Evolutionary conservation across 805 yeast species (phyloP), one percentile per base, ranked within the genome.

Genomic region (Metschnikowia hibisci): DNA sequence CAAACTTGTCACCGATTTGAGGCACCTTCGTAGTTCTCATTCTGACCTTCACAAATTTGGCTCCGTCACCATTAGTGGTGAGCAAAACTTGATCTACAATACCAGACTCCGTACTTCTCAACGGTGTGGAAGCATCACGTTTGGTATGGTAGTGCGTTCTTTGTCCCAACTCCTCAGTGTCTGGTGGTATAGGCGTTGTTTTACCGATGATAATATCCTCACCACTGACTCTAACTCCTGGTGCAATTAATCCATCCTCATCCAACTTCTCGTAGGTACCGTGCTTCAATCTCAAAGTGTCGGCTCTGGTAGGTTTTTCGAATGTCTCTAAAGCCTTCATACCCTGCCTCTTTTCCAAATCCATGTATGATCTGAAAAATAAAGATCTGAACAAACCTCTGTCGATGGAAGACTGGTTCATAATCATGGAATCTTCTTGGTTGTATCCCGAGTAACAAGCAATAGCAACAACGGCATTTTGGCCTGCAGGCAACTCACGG

Each of bases 371-470:
- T 66, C 99, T 79, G 76, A 90, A 93, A 71, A 91, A 93, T 61
- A 93, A 75, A 9, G 97, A 89, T 69, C 99, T 77, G 76, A 93
- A 93, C 57, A 93, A 73, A 44, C 99, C 99, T 60, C 98, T 77
- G 67, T 93, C 99, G 62, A 93, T 93, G 29, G 96, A 87, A 9
- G 96, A 84, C 73, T 93, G 99, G 66, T 93, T 93, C 99, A 93
- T 93, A 73, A 93, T 93, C 93, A 93, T 88, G 32, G 99, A 93
- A 84, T 93, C 99, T 84, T 93, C 99, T 76, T 93, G 99, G 68
- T 93, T 93, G 69, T 93, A 93, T 61, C 99, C 99, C 32, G 96
- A 87, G 69, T 93, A 93, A 78, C 99, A 93, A 34, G 95, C 80
- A 76, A 93, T 93, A 23, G 99, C 99, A 36, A 93, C 99, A 67